These are phyloP conservation scores for Cyclanthera cordifolia DNA, from an alignment of 306 rosid genomes.

Conservation along the genomic window DNA sequence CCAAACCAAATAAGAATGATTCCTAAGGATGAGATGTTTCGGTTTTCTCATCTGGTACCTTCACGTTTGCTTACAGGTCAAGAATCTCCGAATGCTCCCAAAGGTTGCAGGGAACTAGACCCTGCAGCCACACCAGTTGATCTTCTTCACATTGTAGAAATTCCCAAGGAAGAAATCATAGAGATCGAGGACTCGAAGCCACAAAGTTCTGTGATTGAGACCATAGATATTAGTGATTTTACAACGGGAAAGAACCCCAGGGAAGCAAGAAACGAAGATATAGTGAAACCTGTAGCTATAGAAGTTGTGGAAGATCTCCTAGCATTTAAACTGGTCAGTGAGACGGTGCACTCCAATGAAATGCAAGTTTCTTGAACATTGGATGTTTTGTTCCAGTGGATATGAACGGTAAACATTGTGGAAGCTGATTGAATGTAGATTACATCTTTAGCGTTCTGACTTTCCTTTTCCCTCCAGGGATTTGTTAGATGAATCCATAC, in stretches of 20 bases:
- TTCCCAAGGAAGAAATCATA: slow-evolving; percentile 27
- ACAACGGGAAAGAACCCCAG: slow-evolving; percentile 5
- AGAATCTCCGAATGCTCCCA: slow-evolving; percentile 67
- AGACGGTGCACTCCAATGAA: slow-evolving; percentile 4
- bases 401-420: background rate
- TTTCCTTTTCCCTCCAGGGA: background rate
- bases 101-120: slow-evolving; percentile 86
- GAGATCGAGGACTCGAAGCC: slow-evolving; percentile 21
- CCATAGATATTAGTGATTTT: slow-evolving; percentile 5
- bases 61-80: slow-evolving; percentile 52
- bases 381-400: background rate
- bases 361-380: slow-evolving; percentile 15
- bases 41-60: slow-evolving; percentile 79
- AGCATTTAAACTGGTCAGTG: slow-evolving; percentile 3
- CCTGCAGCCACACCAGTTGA: slow-evolving; percentile 78
- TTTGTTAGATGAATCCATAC: background rate
- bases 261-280: slow-evolving; percentile 12
- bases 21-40: slow-evolving; percentile 61
- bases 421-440: background rate
- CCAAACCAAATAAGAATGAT: slow-evolving; percentile 41
- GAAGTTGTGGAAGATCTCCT: slow-evolving; percentile 15
- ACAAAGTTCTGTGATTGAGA: slow-evolving; percentile 12
- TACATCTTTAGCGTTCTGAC: slow-evolving; percentile 1
- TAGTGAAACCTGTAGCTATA: background rate
- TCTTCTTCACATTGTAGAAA: slow-evolving; percentile 51